Percentiles rank a stretch among this genome's conserved stretches.
Evolutionary conservation across 768 basidiomycete genomes (phyloP).

Genomic region (Cystofilobasidium bisporidii): DNA sequence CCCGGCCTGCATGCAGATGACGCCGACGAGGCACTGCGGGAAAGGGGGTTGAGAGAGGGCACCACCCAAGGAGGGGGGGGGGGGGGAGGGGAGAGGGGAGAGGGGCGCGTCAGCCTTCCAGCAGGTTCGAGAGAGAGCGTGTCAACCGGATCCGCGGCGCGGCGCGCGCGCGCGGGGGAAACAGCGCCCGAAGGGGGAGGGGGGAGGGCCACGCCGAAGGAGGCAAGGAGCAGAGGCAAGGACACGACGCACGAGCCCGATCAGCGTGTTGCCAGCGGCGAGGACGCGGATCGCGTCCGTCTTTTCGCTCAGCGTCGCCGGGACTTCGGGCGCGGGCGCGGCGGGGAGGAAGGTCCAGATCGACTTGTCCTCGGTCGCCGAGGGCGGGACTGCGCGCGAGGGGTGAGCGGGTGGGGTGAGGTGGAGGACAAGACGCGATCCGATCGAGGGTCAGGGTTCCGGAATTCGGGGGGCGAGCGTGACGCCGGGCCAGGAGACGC

Average conservation of each 20-base stretch:
- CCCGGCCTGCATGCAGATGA: constrained; percentile 53
- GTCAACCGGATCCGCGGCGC: no score
- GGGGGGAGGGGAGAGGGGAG: not conserved
- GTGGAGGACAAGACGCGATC: not conserved
- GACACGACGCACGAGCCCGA: constrained; percentile 58
- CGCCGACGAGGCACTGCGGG: constrained; percentile 34
- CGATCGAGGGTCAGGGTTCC: no score
- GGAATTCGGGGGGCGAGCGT: no score
- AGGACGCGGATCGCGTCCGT: constrained; percentile 71
- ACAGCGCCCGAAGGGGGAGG: no score
- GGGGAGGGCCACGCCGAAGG: no score
- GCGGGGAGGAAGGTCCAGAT: constrained; percentile 36
- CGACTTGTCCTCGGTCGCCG: constrained; percentile 29
- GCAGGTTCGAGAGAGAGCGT: no score
- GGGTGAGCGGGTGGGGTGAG: not conserved
- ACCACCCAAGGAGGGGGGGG: not conserved
- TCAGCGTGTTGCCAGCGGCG: constrained; percentile 77
- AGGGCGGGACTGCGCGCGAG: constrained; percentile 34
- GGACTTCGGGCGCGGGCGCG: constrained; percentile 33
- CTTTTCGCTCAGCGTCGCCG: constrained; percentile 51
- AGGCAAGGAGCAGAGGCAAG: not conserved
- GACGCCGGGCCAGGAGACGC: not conserved
- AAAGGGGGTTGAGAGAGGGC: not conserved
- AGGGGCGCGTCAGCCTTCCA: no score
- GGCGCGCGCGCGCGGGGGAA: no score